phyloP scores from a whole-genome alignment of 169 alveolate species.

The Plasmodium gonderi region DNA sequence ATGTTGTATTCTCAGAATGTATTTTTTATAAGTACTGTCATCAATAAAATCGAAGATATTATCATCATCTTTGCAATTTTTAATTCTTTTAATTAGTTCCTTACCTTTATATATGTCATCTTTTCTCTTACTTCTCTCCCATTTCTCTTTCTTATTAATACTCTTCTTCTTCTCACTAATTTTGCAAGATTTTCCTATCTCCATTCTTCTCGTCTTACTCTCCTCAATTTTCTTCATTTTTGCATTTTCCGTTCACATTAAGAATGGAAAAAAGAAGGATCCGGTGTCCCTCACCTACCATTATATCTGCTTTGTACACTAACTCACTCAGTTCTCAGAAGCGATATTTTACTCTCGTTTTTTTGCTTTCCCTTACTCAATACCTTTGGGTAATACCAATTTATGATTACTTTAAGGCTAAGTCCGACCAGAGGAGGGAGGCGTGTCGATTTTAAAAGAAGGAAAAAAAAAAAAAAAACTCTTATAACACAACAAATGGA shows the following conservation, averaged over 20 bases:
- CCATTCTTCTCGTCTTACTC: background rate
- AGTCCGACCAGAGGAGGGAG: no score
- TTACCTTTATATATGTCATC: background rate
- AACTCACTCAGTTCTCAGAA: no score
- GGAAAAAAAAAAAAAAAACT: no score
- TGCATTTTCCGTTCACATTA: background rate
- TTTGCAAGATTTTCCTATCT: background rate
- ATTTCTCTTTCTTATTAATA: background rate
- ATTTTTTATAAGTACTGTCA: background rate
- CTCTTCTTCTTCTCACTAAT: background rate
- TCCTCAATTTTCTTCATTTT: background rate
- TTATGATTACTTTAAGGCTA: no score
- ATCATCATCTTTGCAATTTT: background rate
- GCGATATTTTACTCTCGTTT: no score
- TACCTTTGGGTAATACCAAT: no score
- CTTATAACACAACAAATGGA: no score
- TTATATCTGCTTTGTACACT: no score
- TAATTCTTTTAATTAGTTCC: background rate
- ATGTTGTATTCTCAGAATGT: background rate
- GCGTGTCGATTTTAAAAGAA: no score
- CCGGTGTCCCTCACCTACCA: no score
- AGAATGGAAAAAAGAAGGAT: background rate
- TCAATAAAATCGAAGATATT: constrained; percentile 20
- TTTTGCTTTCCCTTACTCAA: no score
- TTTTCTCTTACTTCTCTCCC: background rate